Evolutionary conservation across 108 stramenopile species (phyloP), one percentile per base, ranked within the genome.

Genomic region (Nitzschia sp.): DNA sequence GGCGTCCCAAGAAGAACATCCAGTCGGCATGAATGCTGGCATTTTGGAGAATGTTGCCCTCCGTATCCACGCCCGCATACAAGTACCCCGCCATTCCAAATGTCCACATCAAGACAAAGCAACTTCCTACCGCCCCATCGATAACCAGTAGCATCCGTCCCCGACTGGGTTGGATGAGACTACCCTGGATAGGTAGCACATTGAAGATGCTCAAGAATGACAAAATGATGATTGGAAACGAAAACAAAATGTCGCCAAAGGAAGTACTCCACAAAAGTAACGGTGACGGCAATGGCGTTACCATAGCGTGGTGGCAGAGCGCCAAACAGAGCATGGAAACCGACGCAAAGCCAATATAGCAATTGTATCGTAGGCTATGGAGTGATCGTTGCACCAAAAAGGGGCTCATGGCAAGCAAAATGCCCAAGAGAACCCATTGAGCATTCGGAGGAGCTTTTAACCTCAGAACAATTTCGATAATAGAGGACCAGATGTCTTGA

Each of bases 221-320:
- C n/a, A 88, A 61, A n/a, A 76, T 80, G 22, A 91, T 69, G 29
- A 94, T 88, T 0, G 93, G 93, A 54, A 94, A 87, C 28, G 90
- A 75, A 50, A 75, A 35, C 17, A 76, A 41, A 38, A 68, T 50
- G 45, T 75, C 73, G 8, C 57, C 57, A 27, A 9, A 65, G 38
- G 36, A 58, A 4, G 26, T 31, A 9, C 45, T 65, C 63, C 73
- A 75, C 41, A 56, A 62, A 21, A 67, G 19, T 0, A 66, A 21
- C 3, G 32, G 31, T 16, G 26, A 41, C 15, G 34, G 36, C 22
- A 56, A 46, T 26, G 48, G 26, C 16, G 22, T 31, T 17, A 35
- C 53, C 8, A 45, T 22, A 15, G 72, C 74, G 27, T 55, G 69
- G 50, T 57, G 69, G 25, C 32, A 50, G 35, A 90, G 66, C 0